These are phyloP conservation scores for Nemania bipapillata DNA, from an alignment of 2,329 filamentous ascomycete genomes.

Conservation along the genomic window DNA sequence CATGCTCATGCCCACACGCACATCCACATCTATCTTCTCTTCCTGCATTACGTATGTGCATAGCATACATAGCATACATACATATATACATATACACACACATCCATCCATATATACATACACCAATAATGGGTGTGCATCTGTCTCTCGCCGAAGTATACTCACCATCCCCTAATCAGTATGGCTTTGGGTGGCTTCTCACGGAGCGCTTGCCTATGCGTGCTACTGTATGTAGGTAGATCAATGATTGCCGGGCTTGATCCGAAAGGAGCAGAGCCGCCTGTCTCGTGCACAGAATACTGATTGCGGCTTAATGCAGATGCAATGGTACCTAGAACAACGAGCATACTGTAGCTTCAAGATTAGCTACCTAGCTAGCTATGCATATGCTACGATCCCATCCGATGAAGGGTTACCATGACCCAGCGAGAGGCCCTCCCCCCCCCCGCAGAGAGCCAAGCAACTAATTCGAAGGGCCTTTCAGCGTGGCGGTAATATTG, in stretches of 20 bases:
- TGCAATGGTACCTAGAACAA: constrained; percentile 10
- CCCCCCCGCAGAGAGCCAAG: constrained; percentile 26
- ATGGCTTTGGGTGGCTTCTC: constrained; percentile 7
- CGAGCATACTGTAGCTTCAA: constrained; percentile 22
- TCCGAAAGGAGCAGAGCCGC: constrained; percentile 29
- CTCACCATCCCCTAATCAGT: constrained; percentile 22
- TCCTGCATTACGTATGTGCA: too few species aligned
- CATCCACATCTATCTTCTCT: not conserved
- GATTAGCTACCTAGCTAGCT: not conserved
- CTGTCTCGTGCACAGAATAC: constrained; percentile 12
- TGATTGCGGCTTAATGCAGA: constrained; percentile 14
- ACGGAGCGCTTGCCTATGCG: not conserved
- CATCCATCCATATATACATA: not conserved
- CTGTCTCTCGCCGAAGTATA: not conserved
- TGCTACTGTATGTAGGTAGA: not conserved
- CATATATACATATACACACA: not conserved
- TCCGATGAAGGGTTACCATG: not conserved
- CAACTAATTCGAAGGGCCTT: constrained; percentile 4
- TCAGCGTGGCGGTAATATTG: constrained; percentile 19
- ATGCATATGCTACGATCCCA: constrained; percentile 21
- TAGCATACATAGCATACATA: not conserved
- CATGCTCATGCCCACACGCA: not conserved
- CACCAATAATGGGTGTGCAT: not conserved
- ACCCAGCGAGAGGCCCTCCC: constrained; percentile 19
- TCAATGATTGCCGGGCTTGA: constrained; percentile 13